Evolutionary conservation across 768 basidiomycete genomes (phyloP).

Genomic region (Panaeolus papilionaceus): DNA sequence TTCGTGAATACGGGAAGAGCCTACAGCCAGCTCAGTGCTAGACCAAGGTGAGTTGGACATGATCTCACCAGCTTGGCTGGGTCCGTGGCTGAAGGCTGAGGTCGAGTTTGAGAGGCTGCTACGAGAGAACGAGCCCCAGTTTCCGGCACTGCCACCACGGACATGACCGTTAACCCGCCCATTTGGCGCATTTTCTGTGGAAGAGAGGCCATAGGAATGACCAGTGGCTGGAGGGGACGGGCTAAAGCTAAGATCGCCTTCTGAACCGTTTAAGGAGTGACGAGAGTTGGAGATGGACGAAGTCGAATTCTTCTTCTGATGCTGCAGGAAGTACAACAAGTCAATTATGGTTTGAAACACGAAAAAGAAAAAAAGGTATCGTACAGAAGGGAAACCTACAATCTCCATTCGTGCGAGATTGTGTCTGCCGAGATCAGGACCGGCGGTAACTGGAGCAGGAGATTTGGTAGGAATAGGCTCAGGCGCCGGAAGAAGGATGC

Average conservation of each 20-base stretch:
- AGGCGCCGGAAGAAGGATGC: constrained; percentile 60
- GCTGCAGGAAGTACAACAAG: constrained; percentile 20
- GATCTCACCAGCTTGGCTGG: constrained; percentile 63
- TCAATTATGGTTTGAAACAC: constrained; percentile 6
- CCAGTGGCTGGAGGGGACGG: constrained; percentile 60
- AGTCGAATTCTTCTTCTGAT: constrained; percentile 49
- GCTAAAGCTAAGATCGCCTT: constrained; percentile 64
- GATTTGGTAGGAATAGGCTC: constrained; percentile 70
- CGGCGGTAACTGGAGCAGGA: constrained; percentile 83
- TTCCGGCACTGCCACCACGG: constrained; percentile 81
- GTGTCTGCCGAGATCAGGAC: constrained; percentile 84
- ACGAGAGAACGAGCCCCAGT: constrained; percentile 72
- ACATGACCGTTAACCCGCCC: constrained; percentile 70
- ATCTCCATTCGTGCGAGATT: constrained; percentile 74
- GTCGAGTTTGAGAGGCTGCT: constrained; percentile 44
- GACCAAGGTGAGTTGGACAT: constrained; percentile 53
- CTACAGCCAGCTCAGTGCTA: constrained; percentile 32
- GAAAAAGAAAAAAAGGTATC: constrained; percentile 26
- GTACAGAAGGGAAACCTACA: constrained; percentile 74
- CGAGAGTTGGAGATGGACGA: constrained; percentile 61
- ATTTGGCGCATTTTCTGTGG: constrained; percentile 41
- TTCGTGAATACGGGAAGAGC: constrained; percentile 58
- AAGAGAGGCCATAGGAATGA: constrained; percentile 49
- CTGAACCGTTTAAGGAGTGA: constrained; percentile 80
- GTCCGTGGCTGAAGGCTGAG: constrained; percentile 56